Base-by-base conservation (phyloP, 2,329 filamentous ascomycete genomes). In the Periconia macrospinosa region DNA sequence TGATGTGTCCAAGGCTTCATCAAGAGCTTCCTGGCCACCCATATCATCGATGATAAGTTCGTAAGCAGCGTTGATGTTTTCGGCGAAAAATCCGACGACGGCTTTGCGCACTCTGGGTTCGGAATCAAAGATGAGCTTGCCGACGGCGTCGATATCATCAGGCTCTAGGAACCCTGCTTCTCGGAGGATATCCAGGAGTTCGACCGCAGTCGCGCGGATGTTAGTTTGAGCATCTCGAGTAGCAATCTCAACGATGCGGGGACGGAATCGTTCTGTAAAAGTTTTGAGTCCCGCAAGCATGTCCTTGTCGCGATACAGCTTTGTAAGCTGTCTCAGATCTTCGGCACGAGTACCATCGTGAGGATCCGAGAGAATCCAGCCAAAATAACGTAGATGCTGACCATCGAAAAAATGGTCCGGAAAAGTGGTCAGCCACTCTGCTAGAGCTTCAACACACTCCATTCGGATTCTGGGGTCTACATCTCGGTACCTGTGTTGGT, bases 401-500 rank as follows among this genome's bases (percentile, higher is more conserved):
- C 91, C 91, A 60, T 97, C 90, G 72, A 97, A 91, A 75, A 96
- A 99, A 44, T 90, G 83, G 45, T 91, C 91, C 2, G 92, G 91
- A 48, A 96, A 85, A 11, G 84, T 84, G 70, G 87, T 83, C 62
- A 97, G 95, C 94, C 94, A 99, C 41, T 86, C 83, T 27, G 92
- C 92, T 9, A 99, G 81, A 14, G 91, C 91, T 58, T 89, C 86
- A 20, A 96, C 87, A 68, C 93, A 97, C 67, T 97, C 93, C 0
- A 88, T 86, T 49, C 94, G 86, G 60, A 99, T 96, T 64, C 86
- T 90, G 7, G 91, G 86, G 67, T 99, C 94, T 30, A 97, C 86
- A 70, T 99, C 94, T 56, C 94, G 90, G 73, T 97, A 99, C 45
- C 94, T 87, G 74, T 99, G 93, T 30, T 97, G 89, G 70, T 96